Percentiles rank a stretch among this genome's conserved stretches.
phyloP scores from a whole-genome alignment of 2,329 filamentous ascomycete genomes.

The Phialemoniopsis sp. region DNA sequence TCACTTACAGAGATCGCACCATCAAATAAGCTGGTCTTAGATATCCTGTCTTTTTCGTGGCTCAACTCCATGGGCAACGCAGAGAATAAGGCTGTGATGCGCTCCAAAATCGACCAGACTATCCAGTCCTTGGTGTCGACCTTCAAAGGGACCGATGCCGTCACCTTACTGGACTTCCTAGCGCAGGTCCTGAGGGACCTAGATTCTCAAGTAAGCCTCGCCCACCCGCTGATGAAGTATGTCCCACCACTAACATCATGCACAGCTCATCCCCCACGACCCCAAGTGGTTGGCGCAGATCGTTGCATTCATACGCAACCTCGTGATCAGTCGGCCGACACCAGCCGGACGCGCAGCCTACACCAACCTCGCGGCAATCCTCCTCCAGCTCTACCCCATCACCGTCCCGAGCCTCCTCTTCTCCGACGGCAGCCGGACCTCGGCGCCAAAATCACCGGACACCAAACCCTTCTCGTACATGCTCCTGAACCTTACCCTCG shows the following conservation, averaged over 20 bases:
- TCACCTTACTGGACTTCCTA: slow-evolving; percentile 56
- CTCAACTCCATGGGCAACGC: slow-evolving; percentile 36
- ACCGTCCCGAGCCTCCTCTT: slow-evolving; percentile 48
- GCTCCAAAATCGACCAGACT: slow-evolving; percentile 37
- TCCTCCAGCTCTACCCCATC: slow-evolving; percentile 51
- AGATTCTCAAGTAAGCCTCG: slow-evolving; percentile 36
- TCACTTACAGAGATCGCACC: slow-evolving; percentile 54
- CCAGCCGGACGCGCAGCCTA: slow-evolving; percentile 52
- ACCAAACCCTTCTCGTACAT: slow-evolving; percentile 58
- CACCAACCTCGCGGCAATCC: slow-evolving; percentile 51
- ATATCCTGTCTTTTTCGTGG: slow-evolving; percentile 55
- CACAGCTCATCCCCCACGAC: slow-evolving; percentile 41
- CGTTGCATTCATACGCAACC: slow-evolving; percentile 42
- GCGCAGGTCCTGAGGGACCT: slow-evolving; percentile 46
- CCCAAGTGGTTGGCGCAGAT: slow-evolving; percentile 50
- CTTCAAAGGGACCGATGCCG: slow-evolving; percentile 56
- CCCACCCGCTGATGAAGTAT: background rate
- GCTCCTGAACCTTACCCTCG: slow-evolving; percentile 59
- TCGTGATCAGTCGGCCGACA: slow-evolving; percentile 52
- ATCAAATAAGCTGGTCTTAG: slow-evolving; percentile 46
- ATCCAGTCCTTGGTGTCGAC: slow-evolving; percentile 45
- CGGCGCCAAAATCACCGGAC: slow-evolving; percentile 9
- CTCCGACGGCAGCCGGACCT: slow-evolving; percentile 25
- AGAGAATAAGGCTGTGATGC: slow-evolving; percentile 22
- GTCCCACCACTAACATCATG: slow-evolving; percentile 3